phyloP scores from a whole-genome alignment of 2,329 filamentous ascomycete species.

The Alternaria sp. region DNA sequence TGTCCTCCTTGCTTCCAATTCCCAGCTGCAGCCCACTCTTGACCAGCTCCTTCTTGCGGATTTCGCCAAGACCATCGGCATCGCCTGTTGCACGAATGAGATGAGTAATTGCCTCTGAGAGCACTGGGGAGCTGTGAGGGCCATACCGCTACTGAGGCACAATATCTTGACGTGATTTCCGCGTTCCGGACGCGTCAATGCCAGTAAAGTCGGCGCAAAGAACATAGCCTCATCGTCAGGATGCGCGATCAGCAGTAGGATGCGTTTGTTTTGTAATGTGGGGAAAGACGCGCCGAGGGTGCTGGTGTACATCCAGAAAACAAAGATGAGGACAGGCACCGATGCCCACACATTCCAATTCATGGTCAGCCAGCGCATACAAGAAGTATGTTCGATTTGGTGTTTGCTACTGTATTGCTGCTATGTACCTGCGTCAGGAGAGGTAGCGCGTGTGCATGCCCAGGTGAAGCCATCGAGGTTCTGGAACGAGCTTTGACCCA shows the following conservation, averaged over 20 bases:
- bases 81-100: slow-evolving; percentile 62
- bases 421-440: background rate
- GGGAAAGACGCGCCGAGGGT: slow-evolving; percentile 63
- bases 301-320: slow-evolving; percentile 57
- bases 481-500: slow-evolving; percentile 22
- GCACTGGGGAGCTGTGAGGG: background rate
- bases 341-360: slow-evolving; percentile 49
- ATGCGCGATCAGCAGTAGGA: slow-evolving; percentile 92
- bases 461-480: background rate
- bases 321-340: slow-evolving; percentile 52
- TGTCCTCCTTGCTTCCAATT: slow-evolving; percentile 74
- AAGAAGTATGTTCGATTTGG: background rate
- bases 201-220: slow-evolving; percentile 86
- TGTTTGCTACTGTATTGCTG: background rate
- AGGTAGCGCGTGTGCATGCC: background rate
- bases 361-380: slow-evolving; percentile 37
- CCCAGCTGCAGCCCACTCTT: slow-evolving; percentile 81
- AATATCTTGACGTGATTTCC: slow-evolving; percentile 94
- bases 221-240: slow-evolving; percentile 99
- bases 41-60: slow-evolving; percentile 80
- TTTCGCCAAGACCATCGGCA: slow-evolving; percentile 84
- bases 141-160: slow-evolving; percentile 81
- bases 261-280: slow-evolving; percentile 78
- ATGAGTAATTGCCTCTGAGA: slow-evolving; percentile 8
- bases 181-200: slow-evolving; percentile 78